These are phyloP conservation scores for Haplosporangium sp. DNA, from an alignment of 371 early-diverging fungal genomes.

Conservation along the genomic window DNA sequence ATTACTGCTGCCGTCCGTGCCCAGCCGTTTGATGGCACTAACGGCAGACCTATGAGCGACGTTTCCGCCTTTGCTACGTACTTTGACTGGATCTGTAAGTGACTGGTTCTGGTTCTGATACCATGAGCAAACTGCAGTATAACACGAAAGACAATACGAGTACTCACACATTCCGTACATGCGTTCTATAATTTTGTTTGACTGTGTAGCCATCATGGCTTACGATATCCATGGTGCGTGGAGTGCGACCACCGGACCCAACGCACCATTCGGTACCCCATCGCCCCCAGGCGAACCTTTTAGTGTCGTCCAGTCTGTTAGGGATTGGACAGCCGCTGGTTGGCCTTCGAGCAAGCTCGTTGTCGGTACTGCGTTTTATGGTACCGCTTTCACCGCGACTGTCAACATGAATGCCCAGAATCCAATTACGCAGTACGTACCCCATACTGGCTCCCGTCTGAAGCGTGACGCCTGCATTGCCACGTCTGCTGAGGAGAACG, in stretches of 20 bases:
- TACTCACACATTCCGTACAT: background rate
- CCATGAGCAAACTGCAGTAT: background rate
- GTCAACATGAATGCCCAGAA: conserved; percentile 60
- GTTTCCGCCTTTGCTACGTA: conserved; percentile 68
- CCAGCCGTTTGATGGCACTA: conserved; percentile 64
- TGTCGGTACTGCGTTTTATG: conserved; percentile 76
- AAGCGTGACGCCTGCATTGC: conserved; percentile 61
- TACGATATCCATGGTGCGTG: conserved; percentile 73
- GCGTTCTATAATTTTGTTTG: background rate
- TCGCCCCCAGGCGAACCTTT: conserved; percentile 61
- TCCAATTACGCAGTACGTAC: conserved; percentile 52
- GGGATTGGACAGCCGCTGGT: conserved; percentile 70
- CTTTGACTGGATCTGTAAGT: conserved; percentile 73
- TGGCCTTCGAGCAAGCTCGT: conserved; percentile 73
- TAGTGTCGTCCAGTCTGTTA: conserved; percentile 65
- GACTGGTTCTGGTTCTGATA: background rate
- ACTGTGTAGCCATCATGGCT: conserved; percentile 32
- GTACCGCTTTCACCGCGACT: conserved; percentile 67
- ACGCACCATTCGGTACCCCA: conserved; percentile 67
- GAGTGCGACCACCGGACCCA: conserved; percentile 71
- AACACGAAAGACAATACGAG: background rate
- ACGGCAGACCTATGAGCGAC: conserved; percentile 65
- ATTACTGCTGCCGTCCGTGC: conserved; percentile 71
- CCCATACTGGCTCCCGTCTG: conserved; percentile 57
- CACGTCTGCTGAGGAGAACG: conserved; percentile 59